Conservation (phyloP, 345 rosid genomes). For the Lagerstroemia speciosa region DNA sequence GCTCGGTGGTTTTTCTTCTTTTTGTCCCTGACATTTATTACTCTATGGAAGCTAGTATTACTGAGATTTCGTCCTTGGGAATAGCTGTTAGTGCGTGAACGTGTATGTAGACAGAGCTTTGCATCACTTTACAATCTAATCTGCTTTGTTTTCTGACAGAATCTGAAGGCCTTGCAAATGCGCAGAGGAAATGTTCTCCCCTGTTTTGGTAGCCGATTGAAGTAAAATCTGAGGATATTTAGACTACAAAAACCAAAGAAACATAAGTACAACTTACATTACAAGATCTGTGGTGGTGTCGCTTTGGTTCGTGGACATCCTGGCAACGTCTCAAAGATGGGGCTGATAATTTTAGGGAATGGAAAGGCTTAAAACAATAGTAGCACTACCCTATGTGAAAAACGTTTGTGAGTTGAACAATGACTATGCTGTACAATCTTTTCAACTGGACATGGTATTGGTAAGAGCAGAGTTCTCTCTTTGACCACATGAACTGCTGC, state of each 20-base stretch:
- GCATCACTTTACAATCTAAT: neutral
- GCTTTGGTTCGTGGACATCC: conserved; percentile 11
- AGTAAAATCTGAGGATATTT: neutral
- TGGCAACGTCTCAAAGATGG: neutral
- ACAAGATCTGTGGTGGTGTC: conserved; percentile 5
- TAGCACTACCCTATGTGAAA: too few relatives aligned
- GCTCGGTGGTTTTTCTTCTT: too few relatives aligned
- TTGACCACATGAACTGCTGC: conserved; percentile 20
- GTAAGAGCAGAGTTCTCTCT: conserved; percentile 12
- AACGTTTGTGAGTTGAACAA: too few relatives aligned
- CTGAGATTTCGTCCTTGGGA: too few relatives aligned
- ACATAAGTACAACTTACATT: conserved; percentile 15
- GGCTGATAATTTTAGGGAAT: conserved; percentile 13
- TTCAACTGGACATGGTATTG: too few relatives aligned
- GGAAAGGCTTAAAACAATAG: too few relatives aligned
- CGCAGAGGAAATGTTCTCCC: conserved; percentile 11
- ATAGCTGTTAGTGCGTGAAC: too few relatives aligned
- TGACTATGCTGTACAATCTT: too few relatives aligned
- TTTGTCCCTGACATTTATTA: too few relatives aligned
- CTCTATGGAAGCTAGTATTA: too few relatives aligned
- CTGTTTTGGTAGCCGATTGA: neutral
- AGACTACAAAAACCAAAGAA: neutral
- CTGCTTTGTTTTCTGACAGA: conserved; percentile 30
- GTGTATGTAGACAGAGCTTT: neutral
- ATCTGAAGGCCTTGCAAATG: conserved; percentile 93